Base-by-base conservation (phyloP, 164 flowering plant genomes). In the Houttuynia cordata region DNA sequence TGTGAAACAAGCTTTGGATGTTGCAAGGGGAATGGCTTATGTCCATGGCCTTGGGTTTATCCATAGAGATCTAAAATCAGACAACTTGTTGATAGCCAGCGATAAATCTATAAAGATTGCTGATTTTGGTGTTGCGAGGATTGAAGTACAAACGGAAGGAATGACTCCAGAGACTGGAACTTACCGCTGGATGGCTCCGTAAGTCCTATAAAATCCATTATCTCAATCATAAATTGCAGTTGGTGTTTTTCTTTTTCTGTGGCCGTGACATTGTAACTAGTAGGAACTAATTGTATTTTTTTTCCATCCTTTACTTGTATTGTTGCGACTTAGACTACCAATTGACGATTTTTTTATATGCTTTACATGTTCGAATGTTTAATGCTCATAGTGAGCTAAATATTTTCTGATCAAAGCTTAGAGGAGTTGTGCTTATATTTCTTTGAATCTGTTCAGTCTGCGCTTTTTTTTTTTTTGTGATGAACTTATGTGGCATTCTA, bases 161-260 rank as follows among this genome's bases (percentile, higher is more conserved):
- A 84, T 84, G 90, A 84, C 90, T 10, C 90, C 90, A 14, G 87
- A 82, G 70, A 84, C 91, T 3, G 91, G 91, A 55, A 85, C 91
- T 23, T 84, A 84, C 64, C 83, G 91, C 40, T 84, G 87, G 90
- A 84, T 84, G 90, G 90, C 90, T 62, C 90, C 90, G 90, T 84
- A 82, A 82, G 90, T 66, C 8, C 12, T 45, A 10, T 17, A 45
- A 45, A 45, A 45, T 45, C 4, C 17, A 45, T 45, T 45, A 45
- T 7, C 12, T 45, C 49, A 10, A 3, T 45, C 49, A 45, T 45
- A 8, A 10, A 17, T 17, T 45, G 1, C 49, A 8, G 49, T 45
- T 45, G 12, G 37, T 30, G 37, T 30, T 2, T 6, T 30, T 2
- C 37, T 30, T 6, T 30, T 2, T n/a, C n/a, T n/a, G n/a, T n/a